Conservation (phyloP, 2,329 filamentous ascomycete species). For the Lachnellula suecica region DNA sequence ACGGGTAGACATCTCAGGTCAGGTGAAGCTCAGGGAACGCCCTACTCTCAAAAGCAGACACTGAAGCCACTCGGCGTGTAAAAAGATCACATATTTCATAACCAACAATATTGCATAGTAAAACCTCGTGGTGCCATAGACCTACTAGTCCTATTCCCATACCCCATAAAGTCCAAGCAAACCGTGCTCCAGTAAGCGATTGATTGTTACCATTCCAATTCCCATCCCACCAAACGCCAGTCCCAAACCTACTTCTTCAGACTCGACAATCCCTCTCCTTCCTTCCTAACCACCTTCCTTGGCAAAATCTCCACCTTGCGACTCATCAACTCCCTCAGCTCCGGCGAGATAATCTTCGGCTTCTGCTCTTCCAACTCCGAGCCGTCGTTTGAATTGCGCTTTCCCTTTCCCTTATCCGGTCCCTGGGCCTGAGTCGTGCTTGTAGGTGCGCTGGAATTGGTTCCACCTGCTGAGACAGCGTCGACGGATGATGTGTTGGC, state of each 20-base stretch:
- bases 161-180: no score
- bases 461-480: background rate
- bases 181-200: no score
- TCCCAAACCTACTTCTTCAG: background rate
- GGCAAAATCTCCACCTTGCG: slow-evolving; percentile 47
- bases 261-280: slow-evolving; percentile 29
- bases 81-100: no score
- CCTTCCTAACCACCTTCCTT: slow-evolving; percentile 32
- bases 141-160: no score
- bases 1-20: no score
- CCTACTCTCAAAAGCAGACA: no score
- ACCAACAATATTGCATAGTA: no score
- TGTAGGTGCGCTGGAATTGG: background rate
- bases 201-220: no score
- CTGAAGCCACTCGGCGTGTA: no score
- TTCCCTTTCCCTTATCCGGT: slow-evolving; percentile 19
- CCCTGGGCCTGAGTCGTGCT: slow-evolving; percentile 1
- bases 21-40: no score
- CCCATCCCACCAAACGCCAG: background rate
- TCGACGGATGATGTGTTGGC: background rate
- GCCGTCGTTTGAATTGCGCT: no score
- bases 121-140: no score
- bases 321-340: slow-evolving; percentile 60
- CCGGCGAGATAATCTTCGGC: slow-evolving; percentile 58
- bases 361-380: slow-evolving; percentile 27